phyloP scores from a whole-genome alignment of 805 yeast species.

The Priceomyces fermenticarens region DNA sequence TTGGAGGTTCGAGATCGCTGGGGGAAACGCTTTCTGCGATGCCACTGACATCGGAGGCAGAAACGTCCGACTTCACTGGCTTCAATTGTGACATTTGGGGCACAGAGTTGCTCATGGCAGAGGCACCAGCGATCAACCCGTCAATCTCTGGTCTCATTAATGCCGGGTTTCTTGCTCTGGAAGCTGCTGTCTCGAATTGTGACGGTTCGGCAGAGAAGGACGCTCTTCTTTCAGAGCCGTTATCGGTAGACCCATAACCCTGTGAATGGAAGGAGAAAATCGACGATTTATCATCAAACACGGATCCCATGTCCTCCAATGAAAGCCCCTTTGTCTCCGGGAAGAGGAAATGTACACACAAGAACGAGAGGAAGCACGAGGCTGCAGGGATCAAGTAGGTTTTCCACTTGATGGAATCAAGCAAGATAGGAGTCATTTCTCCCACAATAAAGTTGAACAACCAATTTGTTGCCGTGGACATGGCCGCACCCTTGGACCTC shows the following conservation, averaged over 20 bases:
- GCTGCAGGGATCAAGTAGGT: conserved; percentile 79
- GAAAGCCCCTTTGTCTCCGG: conserved; percentile 91
- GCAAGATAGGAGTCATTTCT: conserved; percentile 82
- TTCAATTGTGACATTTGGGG: conserved; percentile 10
- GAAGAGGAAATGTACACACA: conserved; percentile 67
- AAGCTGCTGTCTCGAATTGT: conserved; percentile 27
- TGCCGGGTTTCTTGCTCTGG: conserved; percentile 41
- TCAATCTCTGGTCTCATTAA: conserved; percentile 29
- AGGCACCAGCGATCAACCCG: conserved; percentile 28
- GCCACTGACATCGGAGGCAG: conserved; percentile 14
- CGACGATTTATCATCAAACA: conserved; percentile 64
- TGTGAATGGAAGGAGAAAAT: conserved; percentile 40
- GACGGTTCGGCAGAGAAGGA: conserved; percentile 10
- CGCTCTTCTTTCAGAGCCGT: conserved; percentile 16
- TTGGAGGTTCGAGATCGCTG: conserved; percentile 35
- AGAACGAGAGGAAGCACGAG: conserved; percentile 70
- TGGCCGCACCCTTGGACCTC: conserved; percentile 85
- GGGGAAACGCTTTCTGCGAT: conserved; percentile 21
- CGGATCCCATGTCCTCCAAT: conserved; percentile 87
- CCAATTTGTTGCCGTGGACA: conserved; percentile 93
- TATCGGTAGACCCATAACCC: conserved; percentile 12
- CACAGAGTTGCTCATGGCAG: conserved; percentile 15
- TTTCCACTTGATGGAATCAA: conserved; percentile 74
- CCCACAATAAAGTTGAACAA: conserved; percentile 89
- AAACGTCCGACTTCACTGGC: conserved; percentile 22